A percentile compares a stretch with the other conserved stretches of the same genome.
These are phyloP conservation scores for Rhynchosporium secalis DNA, from an alignment of 2,329 filamentous ascomycete genomes.

Conservation along the genomic window DNA sequence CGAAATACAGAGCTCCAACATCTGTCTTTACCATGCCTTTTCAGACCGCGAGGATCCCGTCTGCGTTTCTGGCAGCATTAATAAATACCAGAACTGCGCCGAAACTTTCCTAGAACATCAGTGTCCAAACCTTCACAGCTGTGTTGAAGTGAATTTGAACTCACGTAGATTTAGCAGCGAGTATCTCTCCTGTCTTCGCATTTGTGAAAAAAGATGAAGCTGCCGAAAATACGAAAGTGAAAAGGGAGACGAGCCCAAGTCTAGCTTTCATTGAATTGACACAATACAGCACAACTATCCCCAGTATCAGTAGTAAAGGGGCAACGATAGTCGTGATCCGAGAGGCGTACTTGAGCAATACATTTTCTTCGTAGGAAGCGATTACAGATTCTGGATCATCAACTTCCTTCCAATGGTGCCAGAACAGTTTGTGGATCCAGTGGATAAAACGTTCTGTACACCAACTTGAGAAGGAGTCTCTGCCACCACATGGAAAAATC, in stretches of 20 bases:
- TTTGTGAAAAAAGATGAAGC: slow-evolving; percentile 24
- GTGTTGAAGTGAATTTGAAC: not conserved
- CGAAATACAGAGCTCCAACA: no score
- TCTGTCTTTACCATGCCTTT: no score
- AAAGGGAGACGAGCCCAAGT: slow-evolving; percentile 23
- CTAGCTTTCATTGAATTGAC: slow-evolving; percentile 11
- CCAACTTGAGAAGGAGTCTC: slow-evolving; percentile 10
- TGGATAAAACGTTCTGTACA: not conserved
- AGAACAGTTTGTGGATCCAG: slow-evolving; percentile 6
- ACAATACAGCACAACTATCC: slow-evolving; percentile 26
- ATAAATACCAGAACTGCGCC: slow-evolving; percentile 25
- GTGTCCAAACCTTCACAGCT: not conserved
- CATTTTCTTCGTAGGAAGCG: not conserved
- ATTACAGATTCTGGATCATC: slow-evolving; percentile 10
- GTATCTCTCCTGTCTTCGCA: slow-evolving; percentile 24
- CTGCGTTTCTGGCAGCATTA: slow-evolving; percentile 1
- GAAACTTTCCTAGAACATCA: slow-evolving; percentile 10
- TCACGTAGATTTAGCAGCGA: slow-evolving; percentile 28
- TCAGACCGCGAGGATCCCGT: not conserved
- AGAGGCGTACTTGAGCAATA: not conserved
- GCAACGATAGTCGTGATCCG: slow-evolving; percentile 14
- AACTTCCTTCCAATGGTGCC: slow-evolving; percentile 3
- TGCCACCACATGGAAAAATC: not conserved
- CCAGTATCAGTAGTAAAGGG: slow-evolving; percentile 23
- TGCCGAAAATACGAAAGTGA: slow-evolving; percentile 25